phyloP scores from a whole-genome alignment of 805 yeast species.

The Kuraishia floccosa region DNA sequence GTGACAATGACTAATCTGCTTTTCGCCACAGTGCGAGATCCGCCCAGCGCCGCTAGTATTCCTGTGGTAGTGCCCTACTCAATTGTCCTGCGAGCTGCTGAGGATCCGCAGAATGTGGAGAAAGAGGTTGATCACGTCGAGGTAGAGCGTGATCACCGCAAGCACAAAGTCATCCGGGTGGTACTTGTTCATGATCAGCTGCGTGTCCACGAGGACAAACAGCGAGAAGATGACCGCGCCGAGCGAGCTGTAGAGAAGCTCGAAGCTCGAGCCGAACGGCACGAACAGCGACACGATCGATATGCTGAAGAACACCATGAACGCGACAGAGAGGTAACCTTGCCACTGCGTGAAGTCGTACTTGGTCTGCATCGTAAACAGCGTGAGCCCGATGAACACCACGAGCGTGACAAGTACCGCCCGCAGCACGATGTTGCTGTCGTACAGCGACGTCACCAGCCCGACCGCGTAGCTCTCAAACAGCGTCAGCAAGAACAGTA shows the following conservation, averaged over 20 bases:
- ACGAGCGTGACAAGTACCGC: conserved; percentile 61
- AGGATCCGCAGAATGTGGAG: conserved; percentile 62
- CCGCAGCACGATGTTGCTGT: conserved; percentile 52
- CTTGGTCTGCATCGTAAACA: conserved; percentile 67
- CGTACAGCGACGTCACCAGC: conserved; percentile 48
- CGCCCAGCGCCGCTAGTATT: too few species aligned
- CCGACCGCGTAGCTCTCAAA: conserved; percentile 76
- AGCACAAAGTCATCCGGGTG: conserved; percentile 81
- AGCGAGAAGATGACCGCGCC: conserved; percentile 69
- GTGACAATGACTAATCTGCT: too few species aligned
- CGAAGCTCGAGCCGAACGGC: conserved; percentile 43
- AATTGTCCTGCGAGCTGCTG: not conserved
- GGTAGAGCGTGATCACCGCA: conserved; percentile 67
- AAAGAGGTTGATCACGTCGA: conserved; percentile 78
- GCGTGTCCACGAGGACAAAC: conserved; percentile 74
- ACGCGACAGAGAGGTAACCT: conserved; percentile 38
- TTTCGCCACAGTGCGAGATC: too few species aligned
- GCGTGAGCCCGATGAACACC: conserved; percentile 65
- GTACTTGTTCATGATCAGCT: conserved; percentile 58
- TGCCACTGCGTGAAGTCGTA: conserved; percentile 67
- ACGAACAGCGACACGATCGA: conserved; percentile 65
- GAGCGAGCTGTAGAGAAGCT: conserved; percentile 54
- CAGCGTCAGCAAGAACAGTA: conserved; percentile 37
- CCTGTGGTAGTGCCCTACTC: too few species aligned
- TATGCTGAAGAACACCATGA: conserved; percentile 62